A percentile compares a stretch with the other conserved stretches of the same genome.
These are phyloP conservation scores for Cryphonectria parasitica DNA, from an alignment of 2,329 filamentous ascomycete genomes.

Conservation along the genomic window DNA sequence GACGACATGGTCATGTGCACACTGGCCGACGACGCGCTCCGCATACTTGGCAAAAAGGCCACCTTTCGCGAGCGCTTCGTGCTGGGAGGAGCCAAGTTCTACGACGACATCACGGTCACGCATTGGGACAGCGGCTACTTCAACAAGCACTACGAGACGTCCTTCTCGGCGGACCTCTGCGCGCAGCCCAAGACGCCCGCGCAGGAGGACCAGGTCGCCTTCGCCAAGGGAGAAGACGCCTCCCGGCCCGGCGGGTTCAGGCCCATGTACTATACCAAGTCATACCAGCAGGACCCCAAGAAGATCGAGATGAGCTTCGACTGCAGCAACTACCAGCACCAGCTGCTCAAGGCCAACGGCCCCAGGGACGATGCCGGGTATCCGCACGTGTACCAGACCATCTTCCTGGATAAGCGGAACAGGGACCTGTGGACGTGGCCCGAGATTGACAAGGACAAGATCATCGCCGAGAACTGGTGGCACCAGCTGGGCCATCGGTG, in stretches of 20 bases:
- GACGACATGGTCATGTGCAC: slow-evolving; percentile 71
- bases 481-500: slow-evolving; percentile 68
- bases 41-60: slow-evolving; percentile 60
- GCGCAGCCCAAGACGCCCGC: slow-evolving; percentile 48
- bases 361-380: slow-evolving; percentile 38
- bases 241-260: slow-evolving; percentile 61
- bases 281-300: slow-evolving; percentile 57
- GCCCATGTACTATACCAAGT: slow-evolving; percentile 69
- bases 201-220: slow-evolving; percentile 45
- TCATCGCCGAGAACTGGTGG: slow-evolving; percentile 69
- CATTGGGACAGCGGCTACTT: slow-evolving; percentile 69
- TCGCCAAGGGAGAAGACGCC: slow-evolving; percentile 50
- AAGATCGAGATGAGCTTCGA: slow-evolving; percentile 75
- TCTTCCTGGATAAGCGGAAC: slow-evolving; percentile 64
- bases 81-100: slow-evolving; percentile 71
- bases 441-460: slow-evolving; percentile 61
- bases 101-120: slow-evolving; percentile 72
- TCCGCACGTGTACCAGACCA: slow-evolving; percentile 71
- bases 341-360: slow-evolving; percentile 56
- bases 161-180: slow-evolving; percentile 56
- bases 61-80: slow-evolving; percentile 67
- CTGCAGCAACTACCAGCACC: slow-evolving; percentile 75
- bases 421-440: slow-evolving; percentile 61
- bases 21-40: slow-evolving; percentile 48
- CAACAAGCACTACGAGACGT: slow-evolving; percentile 68